Conservation (phyloP, 1,139 yeast genomes). For the Eremothecium coryli region DNA sequence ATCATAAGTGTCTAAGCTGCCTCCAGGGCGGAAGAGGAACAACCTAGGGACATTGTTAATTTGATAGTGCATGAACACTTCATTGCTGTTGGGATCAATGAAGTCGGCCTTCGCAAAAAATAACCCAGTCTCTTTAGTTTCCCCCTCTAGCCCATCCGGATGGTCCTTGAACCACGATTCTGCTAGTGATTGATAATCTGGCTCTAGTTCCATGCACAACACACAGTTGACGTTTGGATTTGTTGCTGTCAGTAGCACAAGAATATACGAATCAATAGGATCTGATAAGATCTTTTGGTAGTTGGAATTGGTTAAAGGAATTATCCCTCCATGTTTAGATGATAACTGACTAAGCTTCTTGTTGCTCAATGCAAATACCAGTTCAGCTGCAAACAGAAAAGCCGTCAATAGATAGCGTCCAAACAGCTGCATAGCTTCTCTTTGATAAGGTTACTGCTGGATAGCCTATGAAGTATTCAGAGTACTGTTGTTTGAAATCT, state of each 20-base stretch:
- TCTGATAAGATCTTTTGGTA: constrained; percentile 53
- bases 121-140: constrained; percentile 36
- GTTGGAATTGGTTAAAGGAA: constrained; percentile 52
- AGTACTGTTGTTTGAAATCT: too few relatives aligned
- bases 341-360: constrained; percentile 20
- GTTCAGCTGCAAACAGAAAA: too few relatives aligned
- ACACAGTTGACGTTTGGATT: constrained; percentile 67
- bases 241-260: constrained; percentile 67
- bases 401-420: too few relatives aligned
- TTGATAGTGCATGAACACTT: constrained; percentile 46
- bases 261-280: constrained; percentile 56
- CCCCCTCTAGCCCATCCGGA: constrained; percentile 34
- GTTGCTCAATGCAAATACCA: constrained; percentile 19
- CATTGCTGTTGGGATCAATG: constrained; percentile 38
- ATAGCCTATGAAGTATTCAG: too few relatives aligned
- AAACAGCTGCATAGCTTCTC: too few relatives aligned
- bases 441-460: too few relatives aligned
- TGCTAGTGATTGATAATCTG: constrained; percentile 53
- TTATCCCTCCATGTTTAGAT: constrained; percentile 30
- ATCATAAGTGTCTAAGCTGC: constrained; percentile 22
- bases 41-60: constrained; percentile 75
- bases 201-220: constrained; percentile 63
- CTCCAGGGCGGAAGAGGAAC: constrained; percentile 55
- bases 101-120: constrained; percentile 73
- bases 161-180: constrained; percentile 49